Evolutionary conservation across 805 yeast genomes (phyloP).

Genomic region (Cephaloascus albidus): DNA sequence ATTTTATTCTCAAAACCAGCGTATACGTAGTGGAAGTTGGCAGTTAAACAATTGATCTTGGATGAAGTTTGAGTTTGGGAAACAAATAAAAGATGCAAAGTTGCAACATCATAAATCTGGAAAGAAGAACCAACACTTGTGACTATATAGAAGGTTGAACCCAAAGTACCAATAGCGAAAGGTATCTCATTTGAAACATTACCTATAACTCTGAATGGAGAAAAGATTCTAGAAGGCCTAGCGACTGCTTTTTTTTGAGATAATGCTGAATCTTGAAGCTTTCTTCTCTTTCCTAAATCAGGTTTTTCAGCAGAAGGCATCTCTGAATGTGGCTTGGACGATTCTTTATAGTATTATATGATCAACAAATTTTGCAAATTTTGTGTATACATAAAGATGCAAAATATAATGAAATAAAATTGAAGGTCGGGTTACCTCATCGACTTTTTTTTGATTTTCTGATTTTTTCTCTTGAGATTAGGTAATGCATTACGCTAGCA

Average conservation of each 20-base stretch:
- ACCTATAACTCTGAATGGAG: conserved; percentile 83
- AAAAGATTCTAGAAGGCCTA: conserved; percentile 39
- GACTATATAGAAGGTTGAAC: conserved; percentile 77
- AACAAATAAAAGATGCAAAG: conserved; percentile 75
- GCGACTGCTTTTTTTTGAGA: background rate
- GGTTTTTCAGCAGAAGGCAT: background rate
- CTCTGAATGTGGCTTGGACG: too few relatives aligned
- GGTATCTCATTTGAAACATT: conserved; percentile 83
- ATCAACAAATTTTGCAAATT: too few relatives aligned
- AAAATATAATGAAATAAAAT: too few relatives aligned
- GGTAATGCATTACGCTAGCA: too few relatives aligned
- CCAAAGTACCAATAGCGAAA: conserved; percentile 81
- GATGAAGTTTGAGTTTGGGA: conserved; percentile 69
- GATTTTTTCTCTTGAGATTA: too few relatives aligned
- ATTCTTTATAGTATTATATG: too few relatives aligned
- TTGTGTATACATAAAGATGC: too few relatives aligned
- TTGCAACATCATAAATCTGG: conserved; percentile 89
- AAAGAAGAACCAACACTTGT: conserved; percentile 86
- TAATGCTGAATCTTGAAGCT: background rate
- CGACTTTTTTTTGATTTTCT: too few relatives aligned
- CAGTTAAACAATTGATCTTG: conserved; percentile 60
- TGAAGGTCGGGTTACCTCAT: too few relatives aligned
- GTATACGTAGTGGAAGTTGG: conserved; percentile 79
- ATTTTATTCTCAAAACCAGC: conserved; percentile 65
- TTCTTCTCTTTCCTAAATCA: background rate